Conservation (phyloP, 306 rosid species). For the Quercus mongolica region DNA sequence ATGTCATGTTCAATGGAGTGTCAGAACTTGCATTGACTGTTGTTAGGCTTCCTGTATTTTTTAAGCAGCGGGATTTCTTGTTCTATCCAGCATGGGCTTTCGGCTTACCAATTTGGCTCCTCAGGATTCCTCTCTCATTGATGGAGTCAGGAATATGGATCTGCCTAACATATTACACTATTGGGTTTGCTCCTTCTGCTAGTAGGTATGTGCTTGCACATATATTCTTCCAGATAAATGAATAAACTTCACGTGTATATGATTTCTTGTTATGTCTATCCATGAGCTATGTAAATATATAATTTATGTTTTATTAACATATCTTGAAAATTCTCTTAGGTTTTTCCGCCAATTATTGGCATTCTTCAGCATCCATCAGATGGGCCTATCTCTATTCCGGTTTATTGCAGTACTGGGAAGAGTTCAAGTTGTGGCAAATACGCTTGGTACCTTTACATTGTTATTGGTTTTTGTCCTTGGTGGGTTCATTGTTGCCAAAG, state of each 20-base stretch:
- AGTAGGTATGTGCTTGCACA: slow-evolving; percentile 47
- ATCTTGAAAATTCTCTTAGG: slow-evolving; percentile 32
- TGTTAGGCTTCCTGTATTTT: slow-evolving; percentile 64
- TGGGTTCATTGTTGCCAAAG: slow-evolving; percentile 77
- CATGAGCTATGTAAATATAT: slow-evolving; percentile 1
- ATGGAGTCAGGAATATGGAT: slow-evolving; percentile 75
- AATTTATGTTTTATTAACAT: slow-evolving; percentile 9
- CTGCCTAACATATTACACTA: slow-evolving; percentile 61
- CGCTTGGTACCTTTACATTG: slow-evolving; percentile 59
- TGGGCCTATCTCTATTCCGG: slow-evolving; percentile 71
- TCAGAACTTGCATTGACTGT: slow-evolving; percentile 69
- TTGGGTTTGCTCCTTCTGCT: slow-evolving; percentile 80
- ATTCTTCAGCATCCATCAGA: slow-evolving; percentile 74
- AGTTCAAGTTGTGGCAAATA: slow-evolving; percentile 56
- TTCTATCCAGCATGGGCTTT: slow-evolving; percentile 76
- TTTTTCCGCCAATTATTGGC: slow-evolving; percentile 81
- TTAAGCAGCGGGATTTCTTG: slow-evolving; percentile 66
- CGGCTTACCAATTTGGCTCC: slow-evolving; percentile 67
- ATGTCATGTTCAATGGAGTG: slow-evolving; percentile 81
- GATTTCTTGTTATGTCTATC: neutral
- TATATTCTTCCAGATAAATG: neutral
- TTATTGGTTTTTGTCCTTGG: slow-evolving; percentile 76
- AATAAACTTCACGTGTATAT: neutral
- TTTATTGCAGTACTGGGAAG: slow-evolving; percentile 85
- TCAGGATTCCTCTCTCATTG: slow-evolving; percentile 65